These are phyloP conservation scores for Cryptosporidium canis DNA, from an alignment of 169 alveolate species.

Conservation along the genomic window DNA sequence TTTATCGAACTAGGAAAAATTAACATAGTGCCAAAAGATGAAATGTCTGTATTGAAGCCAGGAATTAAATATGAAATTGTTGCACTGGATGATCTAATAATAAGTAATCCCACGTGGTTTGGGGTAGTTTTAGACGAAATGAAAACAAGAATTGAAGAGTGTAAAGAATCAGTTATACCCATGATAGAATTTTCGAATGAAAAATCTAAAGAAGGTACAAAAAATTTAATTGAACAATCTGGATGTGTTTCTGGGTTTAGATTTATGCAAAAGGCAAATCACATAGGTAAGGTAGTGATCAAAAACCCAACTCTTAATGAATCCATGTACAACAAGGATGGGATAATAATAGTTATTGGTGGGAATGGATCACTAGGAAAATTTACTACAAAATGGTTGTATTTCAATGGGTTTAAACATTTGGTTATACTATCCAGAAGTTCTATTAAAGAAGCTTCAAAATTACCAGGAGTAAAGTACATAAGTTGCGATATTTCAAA, in stretches of 20 bases:
- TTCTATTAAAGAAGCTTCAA: background rate
- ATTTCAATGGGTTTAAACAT: constrained; percentile 20
- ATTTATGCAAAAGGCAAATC: constrained; percentile 72
- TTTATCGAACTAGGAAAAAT: constrained; percentile 71
- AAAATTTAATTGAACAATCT: background rate
- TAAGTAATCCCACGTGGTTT: constrained; percentile 57
- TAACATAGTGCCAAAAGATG: constrained; percentile 32
- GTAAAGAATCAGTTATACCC: constrained; percentile 49
- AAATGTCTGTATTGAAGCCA: constrained; percentile 18
- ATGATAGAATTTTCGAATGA: constrained; percentile 10
- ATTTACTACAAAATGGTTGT: constrained; percentile 42
- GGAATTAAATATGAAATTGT: constrained; percentile 46
- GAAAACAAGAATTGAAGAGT: constrained; percentile 46
- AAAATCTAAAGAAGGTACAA: background rate
- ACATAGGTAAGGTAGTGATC: constrained; percentile 73
- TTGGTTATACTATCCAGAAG: constrained; percentile 37
- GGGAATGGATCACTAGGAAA: constrained; percentile 54
- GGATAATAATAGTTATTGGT: constrained; percentile 39
- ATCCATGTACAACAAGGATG: background rate
- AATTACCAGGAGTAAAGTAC: constrained; percentile 2
- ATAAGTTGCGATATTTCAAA: constrained; percentile 43
- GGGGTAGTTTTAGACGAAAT: constrained; percentile 31
- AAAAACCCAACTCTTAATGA: constrained; percentile 42
- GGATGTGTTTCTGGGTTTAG: constrained; percentile 69
- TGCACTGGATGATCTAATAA: constrained; percentile 64